Percentiles rank a stretch among this genome's conserved stretches.
phyloP scores from a whole-genome alignment of 129 eudicot species.

The Pulicaria dysenterica region DNA sequence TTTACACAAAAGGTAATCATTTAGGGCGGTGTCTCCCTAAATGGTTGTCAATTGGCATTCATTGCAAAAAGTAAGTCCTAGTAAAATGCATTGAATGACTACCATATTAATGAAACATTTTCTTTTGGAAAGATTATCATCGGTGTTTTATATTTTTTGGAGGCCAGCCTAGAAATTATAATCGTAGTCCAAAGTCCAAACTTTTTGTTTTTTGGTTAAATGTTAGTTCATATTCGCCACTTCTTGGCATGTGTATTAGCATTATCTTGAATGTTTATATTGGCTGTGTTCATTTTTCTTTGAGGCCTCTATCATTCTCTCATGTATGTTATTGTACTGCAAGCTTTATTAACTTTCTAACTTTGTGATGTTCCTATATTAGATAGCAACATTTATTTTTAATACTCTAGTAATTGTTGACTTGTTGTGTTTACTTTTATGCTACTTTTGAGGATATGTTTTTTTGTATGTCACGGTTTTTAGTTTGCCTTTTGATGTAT shows the following conservation, averaged over 20 bases:
- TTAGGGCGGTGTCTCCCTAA: not conserved
- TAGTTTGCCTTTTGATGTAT: not conserved
- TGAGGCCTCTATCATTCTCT: not conserved
- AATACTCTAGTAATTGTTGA: too few relatives aligned
- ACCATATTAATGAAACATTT: not conserved
- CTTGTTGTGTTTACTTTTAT: too few relatives aligned
- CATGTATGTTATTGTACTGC: not conserved
- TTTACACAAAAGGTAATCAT: not conserved
- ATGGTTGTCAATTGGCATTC: not conserved
- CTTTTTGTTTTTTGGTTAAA: too few relatives aligned
- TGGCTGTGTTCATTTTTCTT: not conserved
- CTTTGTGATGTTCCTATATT: too few relatives aligned
- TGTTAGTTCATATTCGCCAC: too few relatives aligned
- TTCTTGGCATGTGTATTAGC: too few relatives aligned
- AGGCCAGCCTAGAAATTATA: not conserved
- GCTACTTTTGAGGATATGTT: too few relatives aligned
- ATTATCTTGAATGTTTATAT: too few relatives aligned
- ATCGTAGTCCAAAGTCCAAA: too few relatives aligned
- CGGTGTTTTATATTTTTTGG: not conserved
- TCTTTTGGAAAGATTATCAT: not conserved
- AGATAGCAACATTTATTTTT: too few relatives aligned
- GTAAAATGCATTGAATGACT: not conserved
- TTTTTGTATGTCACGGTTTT: not conserved
- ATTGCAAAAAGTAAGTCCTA: not conserved
- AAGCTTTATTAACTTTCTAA: not conserved